Percentiles rank a stretch among this genome's conserved stretches.
These are phyloP conservation scores for Xylaria sp. DNA, from an alignment of 2,329 filamentous ascomycete genomes.

Conservation along the genomic window DNA sequence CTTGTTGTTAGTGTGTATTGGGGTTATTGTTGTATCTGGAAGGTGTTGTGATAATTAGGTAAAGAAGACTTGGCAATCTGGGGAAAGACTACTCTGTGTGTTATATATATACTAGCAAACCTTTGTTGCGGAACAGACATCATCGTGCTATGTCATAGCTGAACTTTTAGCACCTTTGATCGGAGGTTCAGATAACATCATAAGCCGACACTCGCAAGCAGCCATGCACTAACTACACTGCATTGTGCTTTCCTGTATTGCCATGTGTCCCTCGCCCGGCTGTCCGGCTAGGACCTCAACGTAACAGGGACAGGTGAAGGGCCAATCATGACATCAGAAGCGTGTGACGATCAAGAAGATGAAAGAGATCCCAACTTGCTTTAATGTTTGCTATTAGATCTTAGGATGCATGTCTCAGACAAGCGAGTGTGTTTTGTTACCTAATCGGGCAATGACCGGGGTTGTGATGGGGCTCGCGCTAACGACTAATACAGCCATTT, in stretches of 20 bases:
- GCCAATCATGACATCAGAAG: constrained; percentile 44
- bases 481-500: constrained; percentile 37
- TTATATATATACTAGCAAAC: constrained; percentile 12
- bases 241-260: neutral
- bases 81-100: neutral
- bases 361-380: constrained; percentile 26
- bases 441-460: constrained; percentile 36
- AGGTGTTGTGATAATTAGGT: neutral
- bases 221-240: neutral
- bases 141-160: constrained; percentile 27
- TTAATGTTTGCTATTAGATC: constrained; percentile 26
- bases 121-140: neutral
- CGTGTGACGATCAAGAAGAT: constrained; percentile 33
- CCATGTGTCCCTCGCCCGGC: neutral
- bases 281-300: neutral
- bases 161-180: constrained; percentile 7
- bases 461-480: neutral
- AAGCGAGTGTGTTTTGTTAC: constrained; percentile 30
- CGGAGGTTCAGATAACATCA: constrained; percentile 21
- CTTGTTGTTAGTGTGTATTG: neutral
- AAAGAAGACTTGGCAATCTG: neutral
- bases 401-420: constrained; percentile 22
- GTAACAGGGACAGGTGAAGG: constrained; percentile 4
- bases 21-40: neutral
- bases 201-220: neutral